Percentiles rank a stretch among this genome's conserved stretches.
These are phyloP conservation scores for Adiantum capillusveneris DNA, from an alignment of 75 land plant genomes.

Conservation along the genomic window DNA sequence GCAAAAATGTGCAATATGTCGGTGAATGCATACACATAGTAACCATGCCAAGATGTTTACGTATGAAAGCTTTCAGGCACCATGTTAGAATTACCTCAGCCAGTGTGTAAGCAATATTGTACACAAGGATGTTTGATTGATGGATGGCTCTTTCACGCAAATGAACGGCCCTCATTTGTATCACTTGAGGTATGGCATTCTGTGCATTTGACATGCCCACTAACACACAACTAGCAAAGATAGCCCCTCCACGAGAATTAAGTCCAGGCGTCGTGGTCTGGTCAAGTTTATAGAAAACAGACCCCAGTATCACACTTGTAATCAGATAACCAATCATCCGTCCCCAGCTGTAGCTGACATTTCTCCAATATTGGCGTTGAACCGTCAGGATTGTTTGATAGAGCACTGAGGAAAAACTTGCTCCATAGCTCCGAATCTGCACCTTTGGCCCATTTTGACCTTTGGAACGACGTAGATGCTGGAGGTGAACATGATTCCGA, in stretches of 20 bases:
- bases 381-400: conserved; percentile 6
- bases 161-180: conserved; percentile 24
- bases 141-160: conserved; percentile 30
- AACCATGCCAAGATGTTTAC: background rate
- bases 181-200: conserved; percentile 21
- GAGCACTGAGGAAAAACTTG: conserved; percentile 6
- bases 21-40: background rate
- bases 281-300: conserved; percentile 24
- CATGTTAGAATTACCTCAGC: conserved; percentile 44
- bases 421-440: conserved; percentile 11
- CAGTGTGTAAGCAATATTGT: conserved; percentile 31
- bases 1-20: background rate
- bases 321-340: conserved; percentile 13
- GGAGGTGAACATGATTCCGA: conserved; percentile 23
- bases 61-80: background rate
- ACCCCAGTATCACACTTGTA: conserved; percentile 20
- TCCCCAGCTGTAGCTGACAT: conserved; percentile 21
- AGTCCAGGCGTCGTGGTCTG: conserved; percentile 11
- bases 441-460: conserved; percentile 14
- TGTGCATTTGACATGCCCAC: conserved; percentile 23
- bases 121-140: conserved; percentile 28
- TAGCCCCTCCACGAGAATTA: conserved; percentile 10
- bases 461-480: conserved; percentile 17
- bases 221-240: conserved; percentile 17
- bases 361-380: conserved; percentile 24